Conservation (phyloP, 1,139 yeast genomes). For the Kluyveromyces sp. region DNA sequence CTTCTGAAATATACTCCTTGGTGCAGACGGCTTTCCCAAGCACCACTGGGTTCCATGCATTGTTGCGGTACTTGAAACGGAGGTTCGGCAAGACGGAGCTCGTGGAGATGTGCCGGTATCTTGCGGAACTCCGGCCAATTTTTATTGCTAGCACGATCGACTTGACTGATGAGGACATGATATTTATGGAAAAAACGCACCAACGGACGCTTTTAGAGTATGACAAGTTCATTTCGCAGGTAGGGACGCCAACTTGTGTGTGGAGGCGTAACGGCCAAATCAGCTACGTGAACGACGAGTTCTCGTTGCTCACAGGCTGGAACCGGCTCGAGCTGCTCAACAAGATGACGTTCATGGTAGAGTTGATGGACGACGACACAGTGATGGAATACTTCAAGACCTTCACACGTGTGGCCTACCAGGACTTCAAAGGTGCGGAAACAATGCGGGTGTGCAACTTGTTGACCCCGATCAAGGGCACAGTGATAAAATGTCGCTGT, state of each 20-base stretch:
- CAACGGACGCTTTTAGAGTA: slow-evolving; percentile 86
- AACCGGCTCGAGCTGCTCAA: slow-evolving; percentile 55
- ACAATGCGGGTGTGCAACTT: slow-evolving; percentile 57
- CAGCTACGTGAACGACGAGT: slow-evolving; percentile 89
- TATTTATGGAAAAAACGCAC: slow-evolving; percentile 93
- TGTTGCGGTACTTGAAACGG: slow-evolving; percentile 63
- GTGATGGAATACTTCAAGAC: slow-evolving; percentile 83
- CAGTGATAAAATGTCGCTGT: slow-evolving; percentile 60
- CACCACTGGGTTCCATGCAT: slow-evolving; percentile 82
- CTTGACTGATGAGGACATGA: slow-evolving; percentile 79
- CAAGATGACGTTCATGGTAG: slow-evolving; percentile 72
- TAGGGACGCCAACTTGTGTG: slow-evolving; percentile 90
- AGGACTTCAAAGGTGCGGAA: slow-evolving; percentile 80
- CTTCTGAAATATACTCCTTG: slow-evolving; percentile 72
- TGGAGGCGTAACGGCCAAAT: slow-evolving; percentile 97
- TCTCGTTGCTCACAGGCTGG: slow-evolving; percentile 89
- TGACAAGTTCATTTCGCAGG: slow-evolving; percentile 70
- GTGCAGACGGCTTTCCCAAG: slow-evolving; percentile 75
- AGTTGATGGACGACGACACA: slow-evolving; percentile 78
- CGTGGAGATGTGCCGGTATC: slow-evolving; percentile 76
- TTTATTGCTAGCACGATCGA: slow-evolving; percentile 90
- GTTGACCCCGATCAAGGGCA: slow-evolving; percentile 28
- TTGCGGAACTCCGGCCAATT: slow-evolving; percentile 86
- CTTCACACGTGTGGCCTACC: slow-evolving; percentile 80
- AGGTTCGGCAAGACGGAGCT: slow-evolving; percentile 66